Evolutionary conservation across 2,329 filamentous ascomycete species (phyloP), one percentile per base, ranked within the genome.

Genomic region (Gnomoniopsis smithogilvyi): DNA sequence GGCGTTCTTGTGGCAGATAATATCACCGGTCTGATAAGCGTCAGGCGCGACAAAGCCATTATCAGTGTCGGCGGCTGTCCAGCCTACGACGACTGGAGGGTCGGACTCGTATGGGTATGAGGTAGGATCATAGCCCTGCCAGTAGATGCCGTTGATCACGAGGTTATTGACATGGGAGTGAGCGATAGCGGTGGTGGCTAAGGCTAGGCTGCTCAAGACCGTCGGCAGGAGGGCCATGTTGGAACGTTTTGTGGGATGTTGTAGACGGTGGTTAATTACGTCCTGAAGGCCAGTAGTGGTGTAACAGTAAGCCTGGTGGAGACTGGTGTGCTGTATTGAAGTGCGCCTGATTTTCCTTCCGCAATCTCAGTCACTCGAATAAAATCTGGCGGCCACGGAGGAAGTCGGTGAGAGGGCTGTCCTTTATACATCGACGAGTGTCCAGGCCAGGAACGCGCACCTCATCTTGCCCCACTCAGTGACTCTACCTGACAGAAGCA

Each of bases 11-110:
- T 73, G 70, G 64, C 73, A 75, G 67, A 68, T 71, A 53, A 75
- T 74, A 59, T 73, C 71, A 33, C 66, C 52, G 21, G 66, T 68
- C 22, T 69, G 66, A 56, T 71, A 70, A 24, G 68, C 65, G 61
- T 70, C 64, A 0, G 69, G 67, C 1, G 66, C 73, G 4, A 78
- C 76, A 62, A 76, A 75, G 57, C 77, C 76, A 65, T 73, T 74
- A 62, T 69, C 72, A 6, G 34, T 47, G 36, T 62, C 52, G 17
- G 21, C 51, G 30, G 58, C 54, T 33, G 54, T 54, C 61, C 58
- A 62, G 1, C 38, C 61, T 8, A 60, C 58, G 19, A 60, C 58
- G 3, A 57, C 17, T 17, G 61, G 61, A 10, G 61, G 61, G 11
- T 55, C 38, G 1, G 54, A 21, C 2, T 45, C 4, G 36, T 62